phyloP scores from a whole-genome alignment of 441 rosid species.

The Daphne laureola region DNA sequence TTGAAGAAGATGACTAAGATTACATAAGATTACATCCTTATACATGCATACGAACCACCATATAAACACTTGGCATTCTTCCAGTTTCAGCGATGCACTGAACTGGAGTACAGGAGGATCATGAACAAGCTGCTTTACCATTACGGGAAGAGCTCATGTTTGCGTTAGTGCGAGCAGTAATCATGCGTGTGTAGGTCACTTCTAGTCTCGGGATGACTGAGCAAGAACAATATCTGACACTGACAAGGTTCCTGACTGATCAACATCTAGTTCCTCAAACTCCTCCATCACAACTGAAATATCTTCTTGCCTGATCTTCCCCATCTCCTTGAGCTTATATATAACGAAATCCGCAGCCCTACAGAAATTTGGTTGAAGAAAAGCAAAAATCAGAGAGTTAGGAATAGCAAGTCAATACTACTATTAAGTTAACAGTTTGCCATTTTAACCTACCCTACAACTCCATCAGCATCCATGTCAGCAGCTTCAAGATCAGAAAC shows the following conservation, averaged over 20 bases:
- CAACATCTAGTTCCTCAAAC: conserved; percentile 47
- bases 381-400: not conserved
- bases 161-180: not conserved
- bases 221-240: conserved; percentile 30
- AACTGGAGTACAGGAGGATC: too few species aligned
- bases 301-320: conserved; percentile 53
- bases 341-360: conserved; percentile 52
- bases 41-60: too few species aligned
- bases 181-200: not conserved
- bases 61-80: too few species aligned
- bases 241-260: conserved; percentile 49
- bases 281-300: conserved; percentile 39
- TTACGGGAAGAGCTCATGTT: not conserved
- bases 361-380: not conserved
- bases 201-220: conserved; percentile 15
- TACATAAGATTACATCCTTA: too few species aligned
- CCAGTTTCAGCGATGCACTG: too few species aligned
- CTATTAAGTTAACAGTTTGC: not conserved
- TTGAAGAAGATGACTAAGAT: too few species aligned
- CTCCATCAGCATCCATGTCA: conserved; percentile 58
- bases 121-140: not conserved
- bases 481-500: conserved; percentile 64
- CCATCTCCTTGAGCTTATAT: conserved; percentile 53
- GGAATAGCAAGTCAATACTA: not conserved
- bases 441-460: conserved; percentile 42